Conservation (phyloP, 495 filamentous ascomycete genomes). For the Amorphotheca resinae region DNA sequence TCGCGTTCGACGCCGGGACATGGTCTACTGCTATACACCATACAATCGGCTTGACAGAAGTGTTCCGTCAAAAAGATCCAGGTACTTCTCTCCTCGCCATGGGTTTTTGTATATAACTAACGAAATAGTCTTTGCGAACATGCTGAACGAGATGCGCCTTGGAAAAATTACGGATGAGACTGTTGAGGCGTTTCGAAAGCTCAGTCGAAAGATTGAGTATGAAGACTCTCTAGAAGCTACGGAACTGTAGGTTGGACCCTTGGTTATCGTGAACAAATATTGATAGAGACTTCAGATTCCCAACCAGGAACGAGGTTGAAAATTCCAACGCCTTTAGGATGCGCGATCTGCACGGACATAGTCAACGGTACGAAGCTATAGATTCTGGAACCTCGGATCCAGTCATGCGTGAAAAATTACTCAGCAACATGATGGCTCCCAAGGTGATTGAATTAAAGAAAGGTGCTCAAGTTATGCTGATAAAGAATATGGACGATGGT, state of each 20-base stretch:
- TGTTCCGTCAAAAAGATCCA: constrained; percentile 92
- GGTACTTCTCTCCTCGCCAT: constrained; percentile 30
- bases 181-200: constrained; percentile 52
- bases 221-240: constrained; percentile 76
- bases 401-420: constrained; percentile 56
- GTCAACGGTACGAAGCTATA: constrained; percentile 50
- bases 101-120: constrained; percentile 2
- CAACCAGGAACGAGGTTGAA: constrained; percentile 84
- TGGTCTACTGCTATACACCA: constrained; percentile 91
- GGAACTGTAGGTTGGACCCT: constrained; percentile 50
- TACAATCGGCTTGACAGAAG: constrained; percentile 87
- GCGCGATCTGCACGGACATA: constrained; percentile 51
- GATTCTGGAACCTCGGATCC: constrained; percentile 66
- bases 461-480: constrained; percentile 95
- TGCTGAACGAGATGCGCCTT: constrained; percentile 96
- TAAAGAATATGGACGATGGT: constrained; percentile 93
- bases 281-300: constrained; percentile 49
- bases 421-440: constrained; percentile 89
- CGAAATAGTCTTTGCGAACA: constrained; percentile 62
- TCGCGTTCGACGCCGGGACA: constrained; percentile 81
- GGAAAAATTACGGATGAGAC: constrained; percentile 63
- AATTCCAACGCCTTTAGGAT: constrained; percentile 68
- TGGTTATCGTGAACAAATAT: background rate
- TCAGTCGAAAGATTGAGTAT: constrained; percentile 57
- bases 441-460: constrained; percentile 66